Conservation (phyloP, 345 rosid genomes). For the Brassica nigra region DNA sequence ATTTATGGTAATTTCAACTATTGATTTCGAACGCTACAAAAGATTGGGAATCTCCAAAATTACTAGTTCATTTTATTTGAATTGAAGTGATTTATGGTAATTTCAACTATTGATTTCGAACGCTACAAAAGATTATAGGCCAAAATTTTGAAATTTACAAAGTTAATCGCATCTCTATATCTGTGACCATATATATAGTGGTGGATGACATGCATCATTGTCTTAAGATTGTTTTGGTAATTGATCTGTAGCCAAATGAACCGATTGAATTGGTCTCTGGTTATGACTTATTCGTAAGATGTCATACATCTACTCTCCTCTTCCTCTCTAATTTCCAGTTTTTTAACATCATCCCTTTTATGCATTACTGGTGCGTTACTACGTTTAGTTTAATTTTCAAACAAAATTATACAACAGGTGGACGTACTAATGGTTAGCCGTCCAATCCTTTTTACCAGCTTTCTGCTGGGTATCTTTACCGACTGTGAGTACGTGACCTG, state of each 20-base stretch:
- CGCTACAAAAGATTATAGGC: neutral
- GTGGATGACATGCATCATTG: neutral
- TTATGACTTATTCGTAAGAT: constrained; percentile 7
- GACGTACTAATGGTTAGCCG: constrained; percentile 21
- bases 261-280: neutral
- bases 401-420: neutral
- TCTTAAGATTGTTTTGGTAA: neutral
- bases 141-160: neutral
- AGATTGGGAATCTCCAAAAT: neutral
- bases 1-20: neutral
- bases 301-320: neutral
- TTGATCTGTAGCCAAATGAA: neutral
- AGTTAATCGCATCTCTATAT: neutral
- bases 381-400: neutral
- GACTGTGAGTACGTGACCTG: neutral
- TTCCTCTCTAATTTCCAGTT: neutral
- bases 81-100: neutral
- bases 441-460: constrained; percentile 29
- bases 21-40: neutral
- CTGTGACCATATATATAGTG: neutral
- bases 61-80: neutral
- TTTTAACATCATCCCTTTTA: neutral
- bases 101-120: neutral
- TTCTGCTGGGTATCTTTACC: constrained; percentile 35
- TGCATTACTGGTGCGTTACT: constrained; percentile 6